These are phyloP conservation scores for Aspergillus jensenii DNA, from an alignment of 2,329 filamentous ascomycete genomes.

Conservation along the genomic window DNA sequence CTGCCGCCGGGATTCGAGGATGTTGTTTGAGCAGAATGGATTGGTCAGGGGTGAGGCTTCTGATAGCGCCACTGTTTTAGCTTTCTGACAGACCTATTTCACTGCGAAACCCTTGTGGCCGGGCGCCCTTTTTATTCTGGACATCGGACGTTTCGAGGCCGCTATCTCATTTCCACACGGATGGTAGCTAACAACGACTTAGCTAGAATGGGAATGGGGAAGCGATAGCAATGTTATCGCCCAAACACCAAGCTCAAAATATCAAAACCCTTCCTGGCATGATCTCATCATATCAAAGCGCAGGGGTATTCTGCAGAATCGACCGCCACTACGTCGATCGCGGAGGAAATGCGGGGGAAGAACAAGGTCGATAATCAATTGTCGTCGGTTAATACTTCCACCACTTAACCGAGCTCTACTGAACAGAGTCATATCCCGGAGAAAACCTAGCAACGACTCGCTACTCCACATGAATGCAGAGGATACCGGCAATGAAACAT, in stretches of 20 bases:
- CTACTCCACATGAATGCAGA: neutral
- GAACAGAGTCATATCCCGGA: neutral
- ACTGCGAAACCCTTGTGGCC: neutral
- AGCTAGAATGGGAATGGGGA: neutral
- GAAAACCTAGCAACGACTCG: neutral
- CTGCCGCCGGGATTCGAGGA: neutral
- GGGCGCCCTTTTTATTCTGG: neutral
- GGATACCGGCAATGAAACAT: neutral
- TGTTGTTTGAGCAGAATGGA: neutral
- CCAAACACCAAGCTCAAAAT: neutral
- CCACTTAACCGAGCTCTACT: conserved; percentile 4
- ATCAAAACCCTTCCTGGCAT: neutral
- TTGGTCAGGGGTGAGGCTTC: neutral
- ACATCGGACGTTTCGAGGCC: neutral
- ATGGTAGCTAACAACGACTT: neutral
- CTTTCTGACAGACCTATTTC: neutral
- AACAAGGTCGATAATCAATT: neutral
- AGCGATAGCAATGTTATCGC: neutral
- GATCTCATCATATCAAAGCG: neutral
- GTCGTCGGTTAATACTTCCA: conserved; percentile 2
- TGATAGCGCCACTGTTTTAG: neutral
- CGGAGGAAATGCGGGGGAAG: conserved; percentile 11
- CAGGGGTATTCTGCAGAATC: conserved; percentile 1
- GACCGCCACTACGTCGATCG: neutral
- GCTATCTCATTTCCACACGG: neutral